phyloP scores from a whole-genome alignment of 2,329 filamentous ascomycete species.

The Xylaria sp. region DNA sequence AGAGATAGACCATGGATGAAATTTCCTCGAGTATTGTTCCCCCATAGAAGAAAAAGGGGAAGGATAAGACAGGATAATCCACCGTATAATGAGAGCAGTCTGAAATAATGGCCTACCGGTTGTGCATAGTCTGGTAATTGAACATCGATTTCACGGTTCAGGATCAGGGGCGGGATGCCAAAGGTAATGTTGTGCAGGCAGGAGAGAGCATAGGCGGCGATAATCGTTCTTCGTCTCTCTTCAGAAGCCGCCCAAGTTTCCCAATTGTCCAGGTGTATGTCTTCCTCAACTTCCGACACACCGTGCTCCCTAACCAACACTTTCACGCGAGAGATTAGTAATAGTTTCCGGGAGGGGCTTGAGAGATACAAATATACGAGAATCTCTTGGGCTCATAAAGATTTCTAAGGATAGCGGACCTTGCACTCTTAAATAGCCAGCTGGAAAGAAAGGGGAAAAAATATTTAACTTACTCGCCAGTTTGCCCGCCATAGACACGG shows the following conservation, averaged over 20 bases:
- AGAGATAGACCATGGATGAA: not conserved
- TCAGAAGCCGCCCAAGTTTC: conserved; percentile 61
- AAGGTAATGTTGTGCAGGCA: conserved; percentile 71
- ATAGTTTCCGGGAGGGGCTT: not conserved
- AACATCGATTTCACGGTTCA: conserved; percentile 39
- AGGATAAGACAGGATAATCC: not conserved
- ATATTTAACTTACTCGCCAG: not conserved
- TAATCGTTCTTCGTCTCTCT: conserved; percentile 63
- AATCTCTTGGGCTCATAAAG: not conserved
- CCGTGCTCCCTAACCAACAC: not conserved
- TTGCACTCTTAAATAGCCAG: not conserved
- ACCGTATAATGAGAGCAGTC: not conserved
- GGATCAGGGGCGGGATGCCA: conserved; percentile 66
- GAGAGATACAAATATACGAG: not conserved
- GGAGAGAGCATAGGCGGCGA: conserved; percentile 61
- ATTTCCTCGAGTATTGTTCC: not conserved
- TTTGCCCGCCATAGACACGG: not conserved
- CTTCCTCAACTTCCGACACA: not conserved
- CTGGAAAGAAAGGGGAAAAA: not conserved
- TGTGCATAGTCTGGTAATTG: conserved; percentile 4
- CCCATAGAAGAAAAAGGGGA: no score
- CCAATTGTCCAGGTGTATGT: conserved; percentile 57
- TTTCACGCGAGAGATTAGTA: not conserved
- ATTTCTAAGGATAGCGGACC: not conserved
- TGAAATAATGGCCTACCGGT: not conserved